Conservation (phyloP, 805 yeast species). For the Schizosaccharomyces octosporus region DNA sequence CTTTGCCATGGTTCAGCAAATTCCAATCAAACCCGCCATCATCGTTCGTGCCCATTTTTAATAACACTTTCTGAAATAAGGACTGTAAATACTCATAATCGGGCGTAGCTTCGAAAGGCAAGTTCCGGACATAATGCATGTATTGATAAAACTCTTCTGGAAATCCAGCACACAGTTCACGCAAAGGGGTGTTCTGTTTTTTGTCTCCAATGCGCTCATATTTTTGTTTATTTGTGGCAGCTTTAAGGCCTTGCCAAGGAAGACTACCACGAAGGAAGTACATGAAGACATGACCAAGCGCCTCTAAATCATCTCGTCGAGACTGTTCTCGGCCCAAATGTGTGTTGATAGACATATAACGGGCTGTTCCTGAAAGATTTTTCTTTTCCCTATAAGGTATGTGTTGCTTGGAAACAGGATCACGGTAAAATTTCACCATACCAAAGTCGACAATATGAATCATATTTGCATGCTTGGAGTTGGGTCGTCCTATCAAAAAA, state of each 20-base stretch:
- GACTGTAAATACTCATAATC: slow-evolving; percentile 70
- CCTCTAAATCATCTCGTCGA: slow-evolving; percentile 88
- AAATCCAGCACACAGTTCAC: slow-evolving; percentile 64
- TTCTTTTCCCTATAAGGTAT: slow-evolving; percentile 93
- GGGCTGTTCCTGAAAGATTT: slow-evolving; percentile 86
- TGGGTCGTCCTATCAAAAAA: slow-evolving; percentile 77
- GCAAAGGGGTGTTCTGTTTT: slow-evolving; percentile 69
- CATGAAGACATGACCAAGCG: slow-evolving; percentile 87
- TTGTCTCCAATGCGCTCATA: slow-evolving; percentile 94
- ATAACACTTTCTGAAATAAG: slow-evolving; percentile 54
- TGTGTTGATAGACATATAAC: slow-evolving; percentile 93
- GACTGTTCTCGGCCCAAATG: slow-evolving; percentile 93
- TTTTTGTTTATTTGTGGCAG: slow-evolving; percentile 91
- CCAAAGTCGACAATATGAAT: slow-evolving; percentile 91
- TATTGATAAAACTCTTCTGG: slow-evolving; percentile 89
- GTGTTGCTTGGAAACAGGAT: slow-evolving; percentile 83
- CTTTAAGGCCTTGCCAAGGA: slow-evolving; percentile 98
- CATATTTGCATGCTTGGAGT: slow-evolving; percentile 59
- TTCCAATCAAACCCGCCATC: slow-evolving; percentile 96
- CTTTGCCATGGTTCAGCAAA: slow-evolving; percentile 81
- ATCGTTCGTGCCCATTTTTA: slow-evolving; percentile 38
- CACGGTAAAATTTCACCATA: slow-evolving; percentile 95
- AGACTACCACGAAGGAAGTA: slow-evolving; percentile 80
- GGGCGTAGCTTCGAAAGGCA: slow-evolving; percentile 82
- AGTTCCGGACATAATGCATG: slow-evolving; percentile 61